Conservation (phyloP, 73 alveolate genomes). For the Paramecium primaurelia region DNA sequence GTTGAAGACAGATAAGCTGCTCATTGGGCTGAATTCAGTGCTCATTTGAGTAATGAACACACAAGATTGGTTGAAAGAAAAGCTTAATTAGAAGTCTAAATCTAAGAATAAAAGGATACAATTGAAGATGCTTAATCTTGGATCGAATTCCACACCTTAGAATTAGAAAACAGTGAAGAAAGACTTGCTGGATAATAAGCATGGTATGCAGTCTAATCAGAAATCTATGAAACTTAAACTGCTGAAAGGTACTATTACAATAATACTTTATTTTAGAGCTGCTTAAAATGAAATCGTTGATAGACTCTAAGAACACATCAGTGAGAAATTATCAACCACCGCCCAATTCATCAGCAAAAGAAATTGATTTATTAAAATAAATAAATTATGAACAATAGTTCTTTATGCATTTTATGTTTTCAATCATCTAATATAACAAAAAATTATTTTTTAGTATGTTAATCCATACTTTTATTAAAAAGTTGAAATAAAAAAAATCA, state of each 20-base stretch:
- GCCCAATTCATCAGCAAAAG: slow-evolving; percentile 41
- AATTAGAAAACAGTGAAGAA: slow-evolving; percentile 36
- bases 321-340: slow-evolving; percentile 44
- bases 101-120: slow-evolving; percentile 43
- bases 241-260: slow-evolving; percentile 28
- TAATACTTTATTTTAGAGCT: background rate
- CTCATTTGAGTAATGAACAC: slow-evolving; percentile 37
- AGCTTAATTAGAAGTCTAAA: slow-evolving; percentile 19
- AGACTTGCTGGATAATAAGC: slow-evolving; percentile 41
- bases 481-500: too few species aligned
- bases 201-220: slow-evolving; percentile 25
- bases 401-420: background rate
- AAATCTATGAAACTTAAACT: slow-evolving; percentile 20
- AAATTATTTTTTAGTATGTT: too few species aligned
- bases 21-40: slow-evolving; percentile 43
- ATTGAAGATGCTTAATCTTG: slow-evolving; percentile 40
- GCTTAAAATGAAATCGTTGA: slow-evolving; percentile 33
- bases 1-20: slow-evolving; percentile 53
- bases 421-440: background rate
- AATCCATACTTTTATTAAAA: too few species aligned
- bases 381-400: slow-evolving; percentile 30
- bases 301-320: slow-evolving; percentile 57
- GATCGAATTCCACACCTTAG: slow-evolving; percentile 56
- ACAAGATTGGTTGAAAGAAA: slow-evolving; percentile 51
- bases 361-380: slow-evolving; percentile 23